Evolutionary conservation across 352 stramenopile genomes (phyloP).

Genomic region (Pythium chondricola): DNA sequence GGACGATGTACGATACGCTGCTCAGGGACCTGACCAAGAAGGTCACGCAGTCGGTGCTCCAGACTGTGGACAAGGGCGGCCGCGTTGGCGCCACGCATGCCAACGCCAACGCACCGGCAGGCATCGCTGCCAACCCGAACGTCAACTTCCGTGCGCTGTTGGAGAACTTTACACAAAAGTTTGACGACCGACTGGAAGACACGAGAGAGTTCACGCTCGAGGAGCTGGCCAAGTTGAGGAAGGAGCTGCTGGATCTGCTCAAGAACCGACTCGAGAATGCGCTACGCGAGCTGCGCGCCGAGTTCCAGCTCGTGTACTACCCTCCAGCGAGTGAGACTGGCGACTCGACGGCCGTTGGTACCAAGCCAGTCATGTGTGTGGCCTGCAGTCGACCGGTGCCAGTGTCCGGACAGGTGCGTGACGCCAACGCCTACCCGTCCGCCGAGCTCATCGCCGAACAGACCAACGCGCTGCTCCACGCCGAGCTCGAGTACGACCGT

Average conservation of each 20-base stretch:
- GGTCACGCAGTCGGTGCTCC: slow-evolving; percentile 48
- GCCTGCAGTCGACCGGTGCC: slow-evolving; percentile 71
- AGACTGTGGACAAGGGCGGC: slow-evolving; percentile 33
- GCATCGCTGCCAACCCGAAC: slow-evolving; percentile 35
- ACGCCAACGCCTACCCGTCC: slow-evolving; percentile 41
- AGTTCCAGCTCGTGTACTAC: slow-evolving; percentile 51
- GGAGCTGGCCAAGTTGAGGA: slow-evolving; percentile 50
- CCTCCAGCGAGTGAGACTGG: slow-evolving; percentile 26
- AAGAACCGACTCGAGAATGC: slow-evolving; percentile 45
- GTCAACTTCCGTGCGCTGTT: slow-evolving; percentile 64
- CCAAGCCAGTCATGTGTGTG: slow-evolving; percentile 79
- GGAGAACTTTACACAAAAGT: slow-evolving; percentile 69
- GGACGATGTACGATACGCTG: slow-evolving; percentile 64
- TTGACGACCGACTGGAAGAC: slow-evolving; percentile 63
- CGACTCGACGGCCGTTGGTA: slow-evolving; percentile 71
- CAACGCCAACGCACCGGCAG: slow-evolving; percentile 16
- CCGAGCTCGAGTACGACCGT: slow-evolving; percentile 44
- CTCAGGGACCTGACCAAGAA: slow-evolving; percentile 79
- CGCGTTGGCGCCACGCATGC: neutral
- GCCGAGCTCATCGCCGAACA: slow-evolving; percentile 30
- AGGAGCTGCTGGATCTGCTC: slow-evolving; percentile 64
- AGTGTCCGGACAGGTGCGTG: slow-evolving; percentile 45
- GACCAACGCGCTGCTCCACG: slow-evolving; percentile 17
- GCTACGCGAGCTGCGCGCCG: slow-evolving; percentile 51
- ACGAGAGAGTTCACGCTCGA: slow-evolving; percentile 52